phyloP scores from a whole-genome alignment of 495 filamentous ascomycete species.

The Talaromyces thailandensis region DNA sequence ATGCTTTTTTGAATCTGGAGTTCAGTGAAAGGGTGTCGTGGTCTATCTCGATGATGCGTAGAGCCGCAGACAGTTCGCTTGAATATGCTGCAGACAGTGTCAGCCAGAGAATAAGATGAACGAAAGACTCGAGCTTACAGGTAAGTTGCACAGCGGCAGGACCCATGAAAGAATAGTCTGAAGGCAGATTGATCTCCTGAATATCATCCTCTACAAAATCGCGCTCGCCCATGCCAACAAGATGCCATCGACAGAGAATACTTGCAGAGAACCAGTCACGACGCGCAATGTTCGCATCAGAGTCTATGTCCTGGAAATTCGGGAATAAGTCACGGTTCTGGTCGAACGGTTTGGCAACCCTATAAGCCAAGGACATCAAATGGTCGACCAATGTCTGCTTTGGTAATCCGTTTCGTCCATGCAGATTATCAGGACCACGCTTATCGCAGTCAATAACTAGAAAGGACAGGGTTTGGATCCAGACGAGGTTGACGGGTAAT shows the following conservation, averaged over 20 bases:
- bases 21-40: neutral
- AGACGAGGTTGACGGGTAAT: conserved; percentile 29
- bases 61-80: conserved; percentile 2
- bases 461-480: conserved; percentile 33
- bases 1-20: neutral
- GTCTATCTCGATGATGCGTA: conserved; percentile 4
- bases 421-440: conserved; percentile 36
- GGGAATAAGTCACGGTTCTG: conserved; percentile 27
- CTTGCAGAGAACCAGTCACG: conserved; percentile 69
- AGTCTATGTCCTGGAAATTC: conserved; percentile 48
- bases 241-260: conserved; percentile 68
- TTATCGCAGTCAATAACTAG: conserved; percentile 38
- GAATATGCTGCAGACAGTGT: conserved; percentile 29
- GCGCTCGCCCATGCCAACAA: conserved; percentile 56
- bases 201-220: conserved; percentile 40
- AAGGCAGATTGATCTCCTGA: conserved; percentile 40
- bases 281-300: conserved; percentile 59
- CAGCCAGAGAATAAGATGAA: neutral
- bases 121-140: conserved; percentile 44
- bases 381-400: conserved; percentile 35
- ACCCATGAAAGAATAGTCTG: conserved; percentile 58
- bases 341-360: conserved; percentile 31
- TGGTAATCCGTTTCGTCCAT: conserved; percentile 31
- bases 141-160: conserved; percentile 54
- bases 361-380: conserved; percentile 30